Conservation (phyloP, 768 basidiomycete species). For the Psilocybe sp. region DNA sequence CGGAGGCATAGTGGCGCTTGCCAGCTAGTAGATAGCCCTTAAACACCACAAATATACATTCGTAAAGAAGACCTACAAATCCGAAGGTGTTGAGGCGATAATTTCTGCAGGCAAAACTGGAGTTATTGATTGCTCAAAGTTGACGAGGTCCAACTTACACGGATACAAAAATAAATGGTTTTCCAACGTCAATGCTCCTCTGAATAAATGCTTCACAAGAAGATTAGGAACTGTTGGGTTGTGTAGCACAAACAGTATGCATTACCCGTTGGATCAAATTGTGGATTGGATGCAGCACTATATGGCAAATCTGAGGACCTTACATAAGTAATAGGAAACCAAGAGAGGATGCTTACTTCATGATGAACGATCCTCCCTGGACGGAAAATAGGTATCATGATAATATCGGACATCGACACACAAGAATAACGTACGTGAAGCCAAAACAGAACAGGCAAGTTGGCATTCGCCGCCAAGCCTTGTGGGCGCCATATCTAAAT, state of each 20-base stretch:
- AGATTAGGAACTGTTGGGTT: background rate
- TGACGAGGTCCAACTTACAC: constrained; percentile 26
- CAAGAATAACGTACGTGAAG: constrained; percentile 25
- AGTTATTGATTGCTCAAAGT: background rate
- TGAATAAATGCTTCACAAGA: constrained; percentile 38
- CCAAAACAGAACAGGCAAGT: constrained; percentile 37
- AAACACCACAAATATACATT: background rate
- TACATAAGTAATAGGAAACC: too few relatives aligned
- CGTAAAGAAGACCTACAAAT: constrained; percentile 35
- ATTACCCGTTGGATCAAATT: constrained; percentile 46
- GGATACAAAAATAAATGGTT: constrained; percentile 55
- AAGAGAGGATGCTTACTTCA: constrained; percentile 25
- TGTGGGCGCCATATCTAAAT: constrained; percentile 34
- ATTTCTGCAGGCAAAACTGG: constrained; percentile 35
- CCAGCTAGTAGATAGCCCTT: constrained; percentile 20
- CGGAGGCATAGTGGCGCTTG: constrained; percentile 41
- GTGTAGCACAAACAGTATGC: background rate
- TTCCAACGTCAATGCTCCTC: constrained; percentile 41
- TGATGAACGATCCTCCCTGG: constrained; percentile 49
- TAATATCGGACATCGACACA: background rate
- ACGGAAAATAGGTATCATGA: background rate
- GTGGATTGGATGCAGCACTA: constrained; percentile 39
- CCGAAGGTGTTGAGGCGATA: constrained; percentile 59
- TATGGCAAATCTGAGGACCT: background rate
- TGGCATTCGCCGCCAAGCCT: constrained; percentile 20